A percentile compares a stretch with the other conserved stretches of the same genome.
phyloP scores from a whole-genome alignment of 257 asterid genomes.

The Solanum sejunctum region DNA sequence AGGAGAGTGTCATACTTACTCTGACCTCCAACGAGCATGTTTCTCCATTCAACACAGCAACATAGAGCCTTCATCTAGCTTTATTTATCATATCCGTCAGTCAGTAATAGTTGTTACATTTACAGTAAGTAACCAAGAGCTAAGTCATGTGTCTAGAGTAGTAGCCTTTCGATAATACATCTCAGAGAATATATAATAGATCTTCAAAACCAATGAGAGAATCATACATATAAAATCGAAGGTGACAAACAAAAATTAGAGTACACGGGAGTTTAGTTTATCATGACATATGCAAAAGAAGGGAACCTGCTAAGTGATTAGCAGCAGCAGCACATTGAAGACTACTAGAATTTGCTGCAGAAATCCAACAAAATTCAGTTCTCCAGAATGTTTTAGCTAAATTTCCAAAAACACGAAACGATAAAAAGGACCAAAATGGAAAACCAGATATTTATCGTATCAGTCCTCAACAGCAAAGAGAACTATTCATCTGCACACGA shows the following conservation, averaged over 20 bases:
- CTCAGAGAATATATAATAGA: background rate
- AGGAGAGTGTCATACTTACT: background rate
- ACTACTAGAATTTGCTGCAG: background rate
- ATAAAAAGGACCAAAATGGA: background rate
- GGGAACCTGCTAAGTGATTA: background rate
- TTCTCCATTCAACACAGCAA: background rate
- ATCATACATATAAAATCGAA: background rate
- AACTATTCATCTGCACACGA: constrained; percentile 48
- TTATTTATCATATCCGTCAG: background rate
- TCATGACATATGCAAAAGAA: background rate
- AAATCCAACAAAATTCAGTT: background rate
- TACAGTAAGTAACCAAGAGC: background rate
- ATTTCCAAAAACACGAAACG: background rate
- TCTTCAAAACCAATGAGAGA: background rate
- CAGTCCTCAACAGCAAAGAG: background rate
- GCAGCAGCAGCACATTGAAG: background rate
- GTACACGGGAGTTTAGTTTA: background rate
- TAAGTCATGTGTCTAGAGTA: background rate
- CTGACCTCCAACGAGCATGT: background rate
- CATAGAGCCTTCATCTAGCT: background rate
- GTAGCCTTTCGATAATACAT: background rate
- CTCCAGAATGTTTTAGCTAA: background rate
- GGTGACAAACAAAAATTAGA: background rate
- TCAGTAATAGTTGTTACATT: background rate
- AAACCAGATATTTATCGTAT: background rate